Percentiles rank a stretch among this genome's conserved stretches.
Evolutionary conservation across 805 yeast genomes (phyloP).

Genomic region (Candida xyloterini): DNA sequence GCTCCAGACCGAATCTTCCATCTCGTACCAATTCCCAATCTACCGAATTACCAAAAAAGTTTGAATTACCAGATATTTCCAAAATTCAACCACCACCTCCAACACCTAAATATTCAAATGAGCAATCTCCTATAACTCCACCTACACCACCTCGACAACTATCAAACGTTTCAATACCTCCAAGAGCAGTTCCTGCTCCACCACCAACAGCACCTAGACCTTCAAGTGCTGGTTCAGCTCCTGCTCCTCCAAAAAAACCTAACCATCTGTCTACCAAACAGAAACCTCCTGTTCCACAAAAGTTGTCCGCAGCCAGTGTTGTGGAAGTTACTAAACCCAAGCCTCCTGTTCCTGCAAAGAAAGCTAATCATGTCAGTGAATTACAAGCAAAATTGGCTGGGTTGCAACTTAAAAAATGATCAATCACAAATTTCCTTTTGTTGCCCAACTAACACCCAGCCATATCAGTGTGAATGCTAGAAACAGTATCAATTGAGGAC

Average conservation of each 20-base stretch:
- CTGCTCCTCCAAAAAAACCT: constrained; percentile 12
- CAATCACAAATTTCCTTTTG: constrained; percentile 4
- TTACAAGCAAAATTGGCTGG: constrained; percentile 29
- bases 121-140: constrained; percentile 8
- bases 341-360: constrained; percentile 17
- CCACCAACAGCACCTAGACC: constrained; percentile 22
- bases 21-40: constrained; percentile 13
- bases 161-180: constrained; percentile 10
- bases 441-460: neutral
- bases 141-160: constrained; percentile 1
- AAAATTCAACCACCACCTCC: constrained; percentile 31
- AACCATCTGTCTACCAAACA: constrained; percentile 4
- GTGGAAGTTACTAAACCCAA: constrained; percentile 4
- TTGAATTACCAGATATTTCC: constrained; percentile 26
- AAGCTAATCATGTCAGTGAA: constrained; percentile 28
- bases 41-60: constrained; percentile 18
- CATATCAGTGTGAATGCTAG: neutral
- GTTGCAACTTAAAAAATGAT: constrained; percentile 20
- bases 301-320: neutral
- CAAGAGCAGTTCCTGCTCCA: constrained; percentile 14
- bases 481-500: neutral
- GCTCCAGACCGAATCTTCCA: constrained; percentile 12
- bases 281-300: constrained; percentile 12
- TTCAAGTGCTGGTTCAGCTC: neutral
- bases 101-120: constrained; percentile 10